Evolutionary conservation across 352 stramenopile genomes (phyloP), one percentile per base, ranked within the genome.

Genomic region (Pythium vanterpoolii): DNA sequence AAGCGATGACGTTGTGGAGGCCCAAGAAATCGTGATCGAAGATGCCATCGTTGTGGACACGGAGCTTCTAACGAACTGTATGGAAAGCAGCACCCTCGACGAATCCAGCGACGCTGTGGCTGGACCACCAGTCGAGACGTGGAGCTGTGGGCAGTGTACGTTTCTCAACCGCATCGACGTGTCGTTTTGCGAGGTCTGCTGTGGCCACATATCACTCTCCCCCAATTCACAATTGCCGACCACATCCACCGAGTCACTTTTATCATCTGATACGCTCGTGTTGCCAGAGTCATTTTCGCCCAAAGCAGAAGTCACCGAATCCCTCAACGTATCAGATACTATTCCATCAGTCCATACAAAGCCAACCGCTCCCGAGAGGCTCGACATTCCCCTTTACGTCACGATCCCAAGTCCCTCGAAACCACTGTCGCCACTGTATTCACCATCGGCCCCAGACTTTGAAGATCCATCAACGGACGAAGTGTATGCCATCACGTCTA

Each of bases 171-270:
- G 71, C n/a, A 72, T 84, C 48, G 72, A 63, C 26, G 68, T 72
- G n/a, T 73, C 77, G 2, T 89, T 87, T 62, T 89, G 79, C 14
- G 75, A 81, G 24, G 74, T 89, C 62, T 89, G 79, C 38, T 58
- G 71, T 16, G 73, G 71, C 16, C 79, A 87, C 51, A 77, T 83
- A 18, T 89, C 73, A 27, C 56, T 77, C 11, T 82, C 73, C 0
- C 55, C 56, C 10, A 44, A 38, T 18, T 26, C 5, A n/a, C 10
- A 42, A 21, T 5, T 18, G 34, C 7, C 34, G 19, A 42, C 34
- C 14, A 13, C 14, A 2, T 16, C 34, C 1, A 42, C 4, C 34
- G 14, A 42, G 34, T 21, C 0, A 21, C 3, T 21, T 1, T 13
- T 42, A 42, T 16, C 34, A 16, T 18, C 1, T 18, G 11, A 14